Conservation (phyloP, 345 rosid species). For the Murraya paniculata region DNA sequence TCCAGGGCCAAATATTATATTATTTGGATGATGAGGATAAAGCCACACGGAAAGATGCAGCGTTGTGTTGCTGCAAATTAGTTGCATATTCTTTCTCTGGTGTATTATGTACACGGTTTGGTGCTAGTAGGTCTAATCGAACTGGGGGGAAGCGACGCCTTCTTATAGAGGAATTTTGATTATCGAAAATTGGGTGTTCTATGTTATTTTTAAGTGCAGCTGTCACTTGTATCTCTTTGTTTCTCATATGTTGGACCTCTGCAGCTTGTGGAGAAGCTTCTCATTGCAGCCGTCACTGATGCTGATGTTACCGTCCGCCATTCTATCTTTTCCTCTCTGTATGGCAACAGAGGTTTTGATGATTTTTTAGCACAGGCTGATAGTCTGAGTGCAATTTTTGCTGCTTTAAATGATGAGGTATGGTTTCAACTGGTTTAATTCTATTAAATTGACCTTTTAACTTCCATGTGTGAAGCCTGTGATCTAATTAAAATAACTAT, state of each 20-base stretch:
- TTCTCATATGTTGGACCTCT: slow-evolving; percentile 24
- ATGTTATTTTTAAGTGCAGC: slow-evolving; percentile 5
- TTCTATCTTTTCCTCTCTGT: slow-evolving; percentile 81
- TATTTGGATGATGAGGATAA: slow-evolving; percentile 97
- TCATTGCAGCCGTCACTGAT: slow-evolving; percentile 92
- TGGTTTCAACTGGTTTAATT: slow-evolving; percentile 11
- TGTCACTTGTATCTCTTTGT: neutral
- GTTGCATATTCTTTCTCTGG: slow-evolving; percentile 80
- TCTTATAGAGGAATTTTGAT: slow-evolving; percentile 83
- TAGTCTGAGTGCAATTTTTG: slow-evolving; percentile 92
- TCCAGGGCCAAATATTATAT: slow-evolving; percentile 64
- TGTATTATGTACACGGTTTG: slow-evolving; percentile 44
- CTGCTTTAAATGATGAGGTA: slow-evolving; percentile 99
- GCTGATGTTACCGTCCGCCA: slow-evolving; percentile 94
- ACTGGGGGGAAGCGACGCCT: slow-evolving; percentile 75
- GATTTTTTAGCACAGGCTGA: slow-evolving; percentile 96
- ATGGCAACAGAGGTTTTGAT: slow-evolving; percentile 82
- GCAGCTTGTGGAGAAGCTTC: slow-evolving; percentile 99
- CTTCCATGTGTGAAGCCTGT: neutral
- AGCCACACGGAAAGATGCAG: slow-evolving; percentile 83
- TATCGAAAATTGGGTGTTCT: neutral
- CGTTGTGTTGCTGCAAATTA: slow-evolving; percentile 87
- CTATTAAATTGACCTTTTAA: neutral
- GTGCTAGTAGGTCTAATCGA: slow-evolving; percentile 70
- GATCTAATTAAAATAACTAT: neutral